Evolutionary conservation across 2,329 filamentous ascomycete genomes (phyloP).

Genomic region (Fusarium luffae): DNA sequence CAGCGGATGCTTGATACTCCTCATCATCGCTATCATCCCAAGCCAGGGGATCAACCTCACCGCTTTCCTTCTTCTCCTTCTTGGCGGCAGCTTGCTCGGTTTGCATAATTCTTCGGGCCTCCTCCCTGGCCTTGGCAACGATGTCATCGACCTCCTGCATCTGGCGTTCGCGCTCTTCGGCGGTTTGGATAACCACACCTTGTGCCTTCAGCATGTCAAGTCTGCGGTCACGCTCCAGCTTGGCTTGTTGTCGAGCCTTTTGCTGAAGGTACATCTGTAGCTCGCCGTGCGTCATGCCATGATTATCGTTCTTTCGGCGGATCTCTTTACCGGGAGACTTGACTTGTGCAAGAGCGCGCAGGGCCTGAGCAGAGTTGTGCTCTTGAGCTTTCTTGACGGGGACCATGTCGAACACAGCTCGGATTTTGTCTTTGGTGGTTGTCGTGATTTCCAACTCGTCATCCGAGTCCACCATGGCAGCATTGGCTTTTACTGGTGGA

Average conservation of each 20-base stretch:
- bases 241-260: conserved; percentile 83
- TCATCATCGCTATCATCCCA: conserved; percentile 70
- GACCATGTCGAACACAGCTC: conserved; percentile 76
- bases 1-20: conserved; percentile 56
- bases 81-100: conserved; percentile 80
- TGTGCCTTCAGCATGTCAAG: conserved; percentile 81
- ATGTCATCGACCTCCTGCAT: conserved; percentile 88
- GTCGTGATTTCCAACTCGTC: conserved; percentile 74
- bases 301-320: conserved; percentile 57
- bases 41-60: conserved; percentile 61
- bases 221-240: conserved; percentile 78
- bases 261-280: conserved; percentile 75
- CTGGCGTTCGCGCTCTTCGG: conserved; percentile 86
- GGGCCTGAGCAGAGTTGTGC: conserved; percentile 69
- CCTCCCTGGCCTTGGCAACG: conserved; percentile 82
- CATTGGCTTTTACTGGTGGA: conserved; percentile 54
- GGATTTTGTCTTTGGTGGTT: conserved; percentile 62
- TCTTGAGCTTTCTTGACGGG: conserved; percentile 73
- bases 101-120: conserved; percentile 79
- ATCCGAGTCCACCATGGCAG: conserved; percentile 58
- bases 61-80: conserved; percentile 64
- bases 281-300: conserved; percentile 74
- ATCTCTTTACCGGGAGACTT: conserved; percentile 68
- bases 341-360: conserved; percentile 81
- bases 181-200: conserved; percentile 83